Evolutionary conservation across 306 rosid species (phyloP).

Genomic region (Psophocarpus tetragonolobus): DNA sequence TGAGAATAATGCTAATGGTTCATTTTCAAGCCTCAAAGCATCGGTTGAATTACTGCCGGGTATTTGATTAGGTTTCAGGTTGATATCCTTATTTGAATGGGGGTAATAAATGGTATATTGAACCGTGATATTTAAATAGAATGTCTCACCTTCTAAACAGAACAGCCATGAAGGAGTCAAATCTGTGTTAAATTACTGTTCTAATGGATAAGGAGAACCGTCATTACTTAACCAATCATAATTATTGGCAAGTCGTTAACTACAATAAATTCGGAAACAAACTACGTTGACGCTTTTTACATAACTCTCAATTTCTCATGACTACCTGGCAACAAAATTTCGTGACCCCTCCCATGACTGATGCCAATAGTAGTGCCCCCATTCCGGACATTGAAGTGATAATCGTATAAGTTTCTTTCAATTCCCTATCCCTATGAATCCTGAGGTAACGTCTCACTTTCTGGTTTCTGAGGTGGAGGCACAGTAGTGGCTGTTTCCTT

Average conservation of each 20-base stretch:
- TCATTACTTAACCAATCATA: neutral
- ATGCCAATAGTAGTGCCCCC: slow-evolving; percentile 5
- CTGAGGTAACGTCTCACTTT: slow-evolving; percentile 40
- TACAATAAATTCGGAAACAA: slow-evolving; percentile 17
- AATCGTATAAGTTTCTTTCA: neutral
- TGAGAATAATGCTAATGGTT: neutral
- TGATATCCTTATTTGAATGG: no score
- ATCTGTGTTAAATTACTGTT: neutral
- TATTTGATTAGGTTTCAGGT: neutral
- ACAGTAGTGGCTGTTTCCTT: slow-evolving; percentile 48
- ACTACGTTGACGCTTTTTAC: slow-evolving; percentile 17
- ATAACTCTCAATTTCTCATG: slow-evolving; percentile 25
- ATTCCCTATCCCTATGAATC: slow-evolving; percentile 35
- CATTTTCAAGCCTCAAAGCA: neutral
- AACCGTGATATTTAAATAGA: neutral
- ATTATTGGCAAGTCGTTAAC: slow-evolving; percentile 8
- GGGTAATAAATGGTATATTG: neutral
- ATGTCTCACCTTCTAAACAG: neutral
- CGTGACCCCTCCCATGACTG: neutral
- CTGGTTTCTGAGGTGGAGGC: slow-evolving; percentile 45
- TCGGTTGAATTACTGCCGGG: neutral
- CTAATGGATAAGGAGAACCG: neutral
- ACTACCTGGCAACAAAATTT: slow-evolving; percentile 38
- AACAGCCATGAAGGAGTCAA: neutral
- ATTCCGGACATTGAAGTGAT: slow-evolving; percentile 21